Evolutionary conservation across 2,329 filamentous ascomycete genomes (phyloP).

Genomic region (Aphanoascus verrucosus): DNA sequence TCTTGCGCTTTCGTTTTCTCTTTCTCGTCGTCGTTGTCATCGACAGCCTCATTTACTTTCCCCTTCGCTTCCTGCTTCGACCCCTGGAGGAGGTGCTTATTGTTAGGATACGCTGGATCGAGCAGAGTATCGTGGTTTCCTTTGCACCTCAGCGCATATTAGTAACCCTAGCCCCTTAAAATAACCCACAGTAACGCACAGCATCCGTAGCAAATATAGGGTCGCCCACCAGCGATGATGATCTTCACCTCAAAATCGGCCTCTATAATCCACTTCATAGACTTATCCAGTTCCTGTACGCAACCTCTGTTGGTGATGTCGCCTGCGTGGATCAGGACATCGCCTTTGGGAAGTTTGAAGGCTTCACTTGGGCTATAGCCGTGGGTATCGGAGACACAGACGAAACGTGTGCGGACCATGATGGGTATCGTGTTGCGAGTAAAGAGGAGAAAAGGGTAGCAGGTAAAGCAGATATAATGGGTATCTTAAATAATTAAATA

Average conservation of each 20-base stretch:
- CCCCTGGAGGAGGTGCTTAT: slow-evolving; percentile 13
- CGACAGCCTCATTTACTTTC: too few species aligned
- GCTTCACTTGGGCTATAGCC: slow-evolving; percentile 41
- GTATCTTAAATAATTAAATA: background rate
- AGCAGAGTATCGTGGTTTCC: slow-evolving; percentile 51
- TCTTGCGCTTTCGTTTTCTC: too few species aligned
- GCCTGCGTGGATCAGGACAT: slow-evolving; percentile 50
- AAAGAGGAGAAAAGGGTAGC: background rate
- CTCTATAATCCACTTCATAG: slow-evolving; percentile 43
- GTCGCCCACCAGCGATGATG: slow-evolving; percentile 40
- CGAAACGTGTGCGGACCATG: slow-evolving; percentile 39
- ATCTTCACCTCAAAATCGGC: slow-evolving; percentile 47
- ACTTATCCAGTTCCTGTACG: slow-evolving; percentile 41
- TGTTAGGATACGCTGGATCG: slow-evolving; percentile 28
- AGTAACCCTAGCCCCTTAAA: background rate
- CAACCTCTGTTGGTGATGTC: slow-evolving; percentile 49
- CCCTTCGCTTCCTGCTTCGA: too few species aligned
- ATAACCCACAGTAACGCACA: background rate
- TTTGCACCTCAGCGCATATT: slow-evolving; percentile 19
- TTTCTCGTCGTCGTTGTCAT: too few species aligned
- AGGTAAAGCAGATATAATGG: background rate
- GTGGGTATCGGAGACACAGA: slow-evolving; percentile 52
- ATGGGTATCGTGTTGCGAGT: background rate
- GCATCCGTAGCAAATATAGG: background rate
- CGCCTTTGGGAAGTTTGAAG: slow-evolving; percentile 45